These are phyloP conservation scores for Spathaspora sp. DNA, from an alignment of 805 yeast species.

Conservation along the genomic window DNA sequence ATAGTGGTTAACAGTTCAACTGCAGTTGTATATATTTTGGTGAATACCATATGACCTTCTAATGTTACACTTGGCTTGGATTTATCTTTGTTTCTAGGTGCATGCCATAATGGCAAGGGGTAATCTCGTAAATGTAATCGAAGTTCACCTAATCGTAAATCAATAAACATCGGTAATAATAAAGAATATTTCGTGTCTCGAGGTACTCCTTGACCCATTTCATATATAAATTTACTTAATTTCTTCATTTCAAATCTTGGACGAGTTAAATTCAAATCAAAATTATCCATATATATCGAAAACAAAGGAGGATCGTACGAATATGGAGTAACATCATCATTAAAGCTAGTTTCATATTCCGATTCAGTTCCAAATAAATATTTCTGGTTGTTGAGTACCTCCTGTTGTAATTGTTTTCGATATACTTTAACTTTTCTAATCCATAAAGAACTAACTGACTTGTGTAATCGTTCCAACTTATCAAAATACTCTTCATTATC, in stretches of 20 bases:
- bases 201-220: slow-evolving; percentile 83
- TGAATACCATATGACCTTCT: slow-evolving; percentile 64
- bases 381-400: slow-evolving; percentile 32
- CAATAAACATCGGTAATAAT: slow-evolving; percentile 59
- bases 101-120: slow-evolving; percentile 76
- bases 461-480: slow-evolving; percentile 28
- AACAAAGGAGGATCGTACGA: slow-evolving; percentile 33
- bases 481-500: slow-evolving; percentile 23
- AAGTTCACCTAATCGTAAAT: slow-evolving; percentile 55
- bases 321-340: slow-evolving; percentile 27
- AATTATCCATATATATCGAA: slow-evolving; percentile 23
- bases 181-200: slow-evolving; percentile 63
- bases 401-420: slow-evolving; percentile 32
- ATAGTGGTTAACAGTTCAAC: slow-evolving; percentile 55
- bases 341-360: slow-evolving; percentile 12
- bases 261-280: slow-evolving; percentile 20
- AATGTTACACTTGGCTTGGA: slow-evolving; percentile 25
- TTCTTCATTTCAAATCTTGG: slow-evolving; percentile 29
- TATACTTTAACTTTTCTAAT: slow-evolving; percentile 54
- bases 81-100: slow-evolving; percentile 48
- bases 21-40: slow-evolving; percentile 57
- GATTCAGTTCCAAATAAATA: slow-evolving; percentile 35
- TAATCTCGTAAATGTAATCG: slow-evolving; percentile 77
- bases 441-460: slow-evolving; percentile 66
- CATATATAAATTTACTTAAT: slow-evolving; percentile 59